Percentiles rank a stretch among this genome's conserved stretches.
Conservation (phyloP, 2,329 filamentous ascomycete species). For the Diaporthe sp. region DNA sequence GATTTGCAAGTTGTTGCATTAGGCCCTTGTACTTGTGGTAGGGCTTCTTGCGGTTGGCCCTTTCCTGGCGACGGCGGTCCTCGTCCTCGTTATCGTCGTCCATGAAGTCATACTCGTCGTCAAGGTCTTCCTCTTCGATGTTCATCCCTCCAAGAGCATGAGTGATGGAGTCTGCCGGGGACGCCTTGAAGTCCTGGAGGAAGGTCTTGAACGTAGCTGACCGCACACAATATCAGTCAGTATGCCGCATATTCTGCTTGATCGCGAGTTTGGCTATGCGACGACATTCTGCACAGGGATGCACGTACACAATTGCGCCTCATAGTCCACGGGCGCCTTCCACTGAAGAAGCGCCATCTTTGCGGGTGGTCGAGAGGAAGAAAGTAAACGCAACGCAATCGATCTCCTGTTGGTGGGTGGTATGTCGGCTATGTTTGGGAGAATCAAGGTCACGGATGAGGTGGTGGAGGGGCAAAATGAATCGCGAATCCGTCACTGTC, state of each 20-base stretch:
- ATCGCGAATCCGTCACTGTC: slow-evolving; percentile 15
- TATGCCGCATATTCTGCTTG: neutral
- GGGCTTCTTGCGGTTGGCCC: slow-evolving; percentile 62
- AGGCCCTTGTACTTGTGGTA: slow-evolving; percentile 90
- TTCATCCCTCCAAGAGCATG: slow-evolving; percentile 86
- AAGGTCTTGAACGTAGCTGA: slow-evolving; percentile 88
- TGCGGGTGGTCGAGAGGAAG: slow-evolving; percentile 9
- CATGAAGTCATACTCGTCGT: slow-evolving; percentile 94
- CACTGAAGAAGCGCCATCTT: slow-evolving; percentile 88
- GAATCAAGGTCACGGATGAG: neutral
- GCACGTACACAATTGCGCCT: slow-evolving; percentile 80
- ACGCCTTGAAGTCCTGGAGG: slow-evolving; percentile 87
- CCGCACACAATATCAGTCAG: slow-evolving; percentile 10
- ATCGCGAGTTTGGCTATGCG: too few species aligned
- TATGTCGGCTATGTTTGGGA: neutral
- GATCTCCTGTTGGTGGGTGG: neutral
- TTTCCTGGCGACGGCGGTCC: slow-evolving; percentile 60
- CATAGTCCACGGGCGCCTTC: slow-evolving; percentile 85
- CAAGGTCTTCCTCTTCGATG: slow-evolving; percentile 86
- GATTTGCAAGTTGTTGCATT: slow-evolving; percentile 87
- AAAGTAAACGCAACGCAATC: neutral
- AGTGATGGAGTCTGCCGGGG: slow-evolving; percentile 75
- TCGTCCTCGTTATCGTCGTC: slow-evolving; percentile 77
- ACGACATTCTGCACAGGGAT: slow-evolving; percentile 21
- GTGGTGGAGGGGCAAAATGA: neutral